Base-by-base conservation (phyloP, 1,284 basidiomycete genomes). In the Psilocybe mexicana region DNA sequence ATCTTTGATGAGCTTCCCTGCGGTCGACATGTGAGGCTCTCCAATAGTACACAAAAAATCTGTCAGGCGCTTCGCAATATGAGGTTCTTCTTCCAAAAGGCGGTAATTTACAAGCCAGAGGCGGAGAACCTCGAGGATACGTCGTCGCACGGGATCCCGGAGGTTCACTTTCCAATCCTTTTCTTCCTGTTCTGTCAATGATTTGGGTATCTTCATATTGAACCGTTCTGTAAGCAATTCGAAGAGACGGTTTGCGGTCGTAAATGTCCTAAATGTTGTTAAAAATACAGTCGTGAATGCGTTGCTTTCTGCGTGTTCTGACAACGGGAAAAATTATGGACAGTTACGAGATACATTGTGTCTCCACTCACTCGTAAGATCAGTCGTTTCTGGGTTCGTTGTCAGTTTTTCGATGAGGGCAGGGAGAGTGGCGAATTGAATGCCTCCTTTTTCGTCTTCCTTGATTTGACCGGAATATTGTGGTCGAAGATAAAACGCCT, bases 201-300 rank as follows among this genome's bases (percentile, higher is more conserved):
- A 74, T 3, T 77, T 70, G 0, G 90, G 88, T 45, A 74, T 74
- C 14, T 78, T 74, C 68, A 86, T 80, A 49, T 80, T 74, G 74
- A 86, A 94, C 7, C 83, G 81, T 40, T 83, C 80, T 26, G 87
- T 74, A 25, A 94, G 79, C 52, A 86, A 74, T 33, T 88, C 83
- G 63, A 93, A 86, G 8, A 94, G 72, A 43, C 79, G 76, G 52
- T 86, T 80, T 1, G 91, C 80, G 5, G 84, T 85, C 33, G 84
- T 87, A 68, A 94, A 93, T 0, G 90, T 90, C 35, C 84, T 82
- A 74, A 90, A 92, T 8, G 92, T 94, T 75, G 83, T 86, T 44
- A 94, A 74, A 72, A 94, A 93, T 6, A 83, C 79, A 25, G 83
- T 80, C 45, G 84, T 80, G 70, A 85, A 93, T 6, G 73, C 70